Evolutionary conservation across 2,329 filamentous ascomycete genomes (phyloP).

Genomic region (Neofusicoccum cordaticola): DNA sequence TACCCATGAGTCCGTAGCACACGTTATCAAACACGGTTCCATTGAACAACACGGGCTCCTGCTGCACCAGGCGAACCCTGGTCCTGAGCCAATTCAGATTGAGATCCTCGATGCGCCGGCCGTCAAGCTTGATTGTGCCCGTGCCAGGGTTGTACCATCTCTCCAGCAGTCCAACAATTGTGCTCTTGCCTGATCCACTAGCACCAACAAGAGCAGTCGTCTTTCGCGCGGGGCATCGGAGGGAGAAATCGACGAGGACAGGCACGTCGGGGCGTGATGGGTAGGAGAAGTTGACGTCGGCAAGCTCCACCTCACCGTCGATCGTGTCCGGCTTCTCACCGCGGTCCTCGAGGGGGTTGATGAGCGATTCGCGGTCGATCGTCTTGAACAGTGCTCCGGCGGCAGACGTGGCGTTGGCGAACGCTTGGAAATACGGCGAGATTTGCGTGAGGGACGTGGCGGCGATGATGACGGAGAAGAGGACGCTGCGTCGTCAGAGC

Average conservation of each 20-base stretch:
- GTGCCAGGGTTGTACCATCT: slow-evolving; percentile 89
- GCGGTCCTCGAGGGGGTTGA: slow-evolving; percentile 19
- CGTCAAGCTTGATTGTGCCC: slow-evolving; percentile 74
- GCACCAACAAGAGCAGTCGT: slow-evolving; percentile 91
- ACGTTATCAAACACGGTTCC: slow-evolving; percentile 91
- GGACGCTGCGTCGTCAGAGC: slow-evolving; percentile 25
- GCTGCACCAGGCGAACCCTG: slow-evolving; percentile 87
- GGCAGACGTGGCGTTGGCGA: slow-evolving; percentile 33
- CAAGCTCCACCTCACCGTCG: slow-evolving; percentile 62
- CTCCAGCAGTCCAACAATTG: slow-evolving; percentile 88
- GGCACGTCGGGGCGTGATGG: slow-evolving; percentile 87
- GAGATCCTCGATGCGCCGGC: slow-evolving; percentile 73
- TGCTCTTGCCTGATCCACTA: slow-evolving; percentile 92
- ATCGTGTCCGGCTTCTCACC: slow-evolving; percentile 26
- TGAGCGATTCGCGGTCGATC: slow-evolving; percentile 16
- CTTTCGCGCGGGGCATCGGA: slow-evolving; percentile 82
- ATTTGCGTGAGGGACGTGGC: slow-evolving; percentile 11
- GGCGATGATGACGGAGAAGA: slow-evolving; percentile 34
- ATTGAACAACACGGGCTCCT: slow-evolving; percentile 88
- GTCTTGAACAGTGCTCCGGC: slow-evolving; percentile 32
- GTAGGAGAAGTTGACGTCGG: slow-evolving; percentile 87
- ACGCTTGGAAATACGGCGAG: slow-evolving; percentile 11
- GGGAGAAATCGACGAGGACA: slow-evolving; percentile 79
- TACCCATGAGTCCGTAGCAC: slow-evolving; percentile 66
- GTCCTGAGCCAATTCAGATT: slow-evolving; percentile 90